These are phyloP conservation scores for Eimeria acervulina DNA, from an alignment of 169 alveolate species.

Conservation along the genomic window DNA sequence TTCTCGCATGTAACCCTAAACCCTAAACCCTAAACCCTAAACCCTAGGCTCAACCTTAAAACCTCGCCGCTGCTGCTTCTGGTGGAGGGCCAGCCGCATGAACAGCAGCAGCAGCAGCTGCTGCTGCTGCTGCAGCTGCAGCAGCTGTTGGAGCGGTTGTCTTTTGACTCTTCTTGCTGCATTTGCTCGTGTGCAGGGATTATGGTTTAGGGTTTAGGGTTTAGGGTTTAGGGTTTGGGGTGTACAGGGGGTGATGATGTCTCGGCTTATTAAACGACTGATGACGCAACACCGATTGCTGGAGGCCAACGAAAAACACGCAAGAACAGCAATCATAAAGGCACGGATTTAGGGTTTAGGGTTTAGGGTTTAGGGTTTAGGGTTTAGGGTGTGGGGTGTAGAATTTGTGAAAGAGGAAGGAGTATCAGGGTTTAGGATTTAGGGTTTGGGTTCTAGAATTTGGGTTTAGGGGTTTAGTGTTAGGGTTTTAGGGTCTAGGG, in stretches of 20 bases:
- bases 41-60: too few species aligned
- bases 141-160: too few species aligned
- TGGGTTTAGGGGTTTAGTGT: neutral
- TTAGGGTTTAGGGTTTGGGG: too few species aligned
- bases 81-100: neutral
- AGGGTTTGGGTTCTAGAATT: neutral
- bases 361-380: slow-evolving; percentile 52
- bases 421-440: too few species aligned
- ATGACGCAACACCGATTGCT: slow-evolving; percentile 46
- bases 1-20: slow-evolving; percentile 61
- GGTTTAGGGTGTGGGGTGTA: neutral
- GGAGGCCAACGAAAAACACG: slow-evolving; percentile 10
- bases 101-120: slow-evolving; percentile 47
- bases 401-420: too few species aligned
- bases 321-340: slow-evolving; percentile 16
- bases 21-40: slow-evolving; percentile 34
- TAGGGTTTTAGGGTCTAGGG: neutral
- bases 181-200: too few species aligned
- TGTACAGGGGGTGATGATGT: neutral
- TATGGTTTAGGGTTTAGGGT: too few species aligned
- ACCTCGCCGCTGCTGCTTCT: too few species aligned
- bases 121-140: neutral
- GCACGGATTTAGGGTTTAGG: slow-evolving; percentile 52
- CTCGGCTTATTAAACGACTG: slow-evolving; percentile 36
- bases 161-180: too few species aligned